These are phyloP conservation scores for Ophiocordyceps australis DNA, from an alignment of 2,329 filamentous ascomycete genomes.

Conservation along the genomic window DNA sequence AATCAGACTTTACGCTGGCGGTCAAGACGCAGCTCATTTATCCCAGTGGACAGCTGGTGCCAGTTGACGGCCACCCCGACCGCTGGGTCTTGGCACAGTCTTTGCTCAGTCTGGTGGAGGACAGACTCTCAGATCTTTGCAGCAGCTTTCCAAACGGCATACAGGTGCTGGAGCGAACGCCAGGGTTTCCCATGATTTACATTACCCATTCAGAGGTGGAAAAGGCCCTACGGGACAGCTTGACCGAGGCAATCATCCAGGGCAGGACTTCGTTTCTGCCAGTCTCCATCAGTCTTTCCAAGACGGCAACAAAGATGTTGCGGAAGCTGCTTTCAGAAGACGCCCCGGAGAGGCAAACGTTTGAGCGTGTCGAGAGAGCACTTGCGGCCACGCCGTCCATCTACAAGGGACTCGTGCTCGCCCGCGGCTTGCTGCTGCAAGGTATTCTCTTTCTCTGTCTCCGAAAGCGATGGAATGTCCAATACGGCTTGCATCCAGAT, in stretches of 20 bases:
- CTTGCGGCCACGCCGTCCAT: not conserved
- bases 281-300: no score
- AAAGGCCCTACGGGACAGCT: slow-evolving; percentile 17
- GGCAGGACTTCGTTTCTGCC: slow-evolving; percentile 5
- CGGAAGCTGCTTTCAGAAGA: not conserved
- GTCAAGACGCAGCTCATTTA: slow-evolving; percentile 39
- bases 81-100: slow-evolving; percentile 28
- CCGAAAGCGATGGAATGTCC: slow-evolving; percentile 48
- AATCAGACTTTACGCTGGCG: slow-evolving; percentile 37
- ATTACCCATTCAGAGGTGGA: slow-evolving; percentile 31
- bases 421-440: slow-evolving; percentile 45
- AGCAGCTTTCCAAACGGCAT: slow-evolving; percentile 17
- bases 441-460: slow-evolving; percentile 39
- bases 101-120: slow-evolving; percentile 20
- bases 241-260: slow-evolving; percentile 21
- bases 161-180: slow-evolving; percentile 21
- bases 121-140: slow-evolving; percentile 16
- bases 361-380: not conserved
- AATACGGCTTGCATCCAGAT: slow-evolving; percentile 37
- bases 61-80: slow-evolving; percentile 32
- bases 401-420: slow-evolving; percentile 22
- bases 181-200: slow-evolving; percentile 35
- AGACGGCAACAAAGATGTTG: not conserved
- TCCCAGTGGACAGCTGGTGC: slow-evolving; percentile 26
- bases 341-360: not conserved